These are phyloP conservation scores for Magnusiomyces magnusii DNA, from an alignment of 1,139 yeast genomes.

Conservation along the genomic window DNA sequence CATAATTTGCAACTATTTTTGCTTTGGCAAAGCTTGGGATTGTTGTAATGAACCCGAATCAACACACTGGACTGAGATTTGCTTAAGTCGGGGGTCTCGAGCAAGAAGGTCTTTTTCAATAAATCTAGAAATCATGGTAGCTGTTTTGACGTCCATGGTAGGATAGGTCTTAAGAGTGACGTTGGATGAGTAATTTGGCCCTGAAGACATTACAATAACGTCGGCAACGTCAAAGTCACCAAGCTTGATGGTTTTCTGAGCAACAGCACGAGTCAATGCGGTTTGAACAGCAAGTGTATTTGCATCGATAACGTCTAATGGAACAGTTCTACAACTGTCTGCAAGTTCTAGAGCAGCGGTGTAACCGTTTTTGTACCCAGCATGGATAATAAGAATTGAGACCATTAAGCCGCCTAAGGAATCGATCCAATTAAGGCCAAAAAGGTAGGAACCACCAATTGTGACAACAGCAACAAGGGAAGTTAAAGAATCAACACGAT, in stretches of 20 bases:
- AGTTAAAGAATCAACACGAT: slow-evolving; percentile 89
- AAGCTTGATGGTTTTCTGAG: slow-evolving; percentile 1
- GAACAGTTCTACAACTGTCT: slow-evolving; percentile 40
- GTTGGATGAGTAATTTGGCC: slow-evolving; percentile 24
- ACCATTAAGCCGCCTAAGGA: slow-evolving; percentile 87
- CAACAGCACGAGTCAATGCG: slow-evolving; percentile 14
- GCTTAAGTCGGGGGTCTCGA: slow-evolving; percentile 32
- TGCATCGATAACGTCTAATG: slow-evolving; percentile 17
- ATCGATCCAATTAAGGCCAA: slow-evolving; percentile 76
- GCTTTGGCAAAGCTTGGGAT: background rate
- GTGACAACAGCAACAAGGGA: slow-evolving; percentile 86
- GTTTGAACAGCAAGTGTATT: slow-evolving; percentile 19
- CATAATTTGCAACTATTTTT: background rate
- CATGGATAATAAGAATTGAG: slow-evolving; percentile 69
- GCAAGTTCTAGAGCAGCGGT: slow-evolving; percentile 67
- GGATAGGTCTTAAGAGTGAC: slow-evolving; percentile 13
- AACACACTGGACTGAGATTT: slow-evolving; percentile 32
- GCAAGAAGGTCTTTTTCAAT: slow-evolving; percentile 31
- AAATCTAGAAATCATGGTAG: slow-evolving; percentile 20
- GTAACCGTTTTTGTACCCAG: slow-evolving; percentile 71
- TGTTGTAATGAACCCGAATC: slow-evolving; percentile 9
- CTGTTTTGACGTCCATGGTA: slow-evolving; percentile 14
- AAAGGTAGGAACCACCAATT: slow-evolving; percentile 74
- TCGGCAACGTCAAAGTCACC: slow-evolving; percentile 27
- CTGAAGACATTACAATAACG: slow-evolving; percentile 26